Evolutionary conservation across 2,329 filamentous ascomycete species (phyloP).

Genomic region (Emmonsiellopsis sp.): DNA sequence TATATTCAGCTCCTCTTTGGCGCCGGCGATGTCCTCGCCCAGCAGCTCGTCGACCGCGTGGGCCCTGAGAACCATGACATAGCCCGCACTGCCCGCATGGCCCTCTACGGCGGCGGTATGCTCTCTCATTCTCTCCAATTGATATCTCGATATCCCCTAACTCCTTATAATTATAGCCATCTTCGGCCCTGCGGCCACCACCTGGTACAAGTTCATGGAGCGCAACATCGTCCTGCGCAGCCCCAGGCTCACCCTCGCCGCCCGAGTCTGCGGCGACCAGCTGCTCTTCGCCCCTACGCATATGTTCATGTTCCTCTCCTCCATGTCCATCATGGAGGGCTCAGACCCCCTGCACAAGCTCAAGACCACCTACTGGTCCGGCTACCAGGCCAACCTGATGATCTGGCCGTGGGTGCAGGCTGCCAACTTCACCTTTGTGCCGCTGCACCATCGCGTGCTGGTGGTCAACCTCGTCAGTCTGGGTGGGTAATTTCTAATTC

Average conservation of each 20-base stretch:
- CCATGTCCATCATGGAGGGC: slow-evolving; percentile 78
- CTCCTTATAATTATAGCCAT: slow-evolving; percentile 43
- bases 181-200: slow-evolving; percentile 81
- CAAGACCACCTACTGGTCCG: slow-evolving; percentile 58
- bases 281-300: slow-evolving; percentile 74
- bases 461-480: slow-evolving; percentile 76
- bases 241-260: slow-evolving; percentile 60
- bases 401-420: slow-evolving; percentile 81
- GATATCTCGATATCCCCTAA: neutral
- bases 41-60: slow-evolving; percentile 79
- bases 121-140: neutral
- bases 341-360: slow-evolving; percentile 59
- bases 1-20: slow-evolving; percentile 65
- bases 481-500: slow-evolving; percentile 46
- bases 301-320: slow-evolving; percentile 70
- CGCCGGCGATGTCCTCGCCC: slow-evolving; percentile 81
- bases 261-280: slow-evolving; percentile 75
- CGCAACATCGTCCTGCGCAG: slow-evolving; percentile 57
- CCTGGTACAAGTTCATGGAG: slow-evolving; percentile 76
- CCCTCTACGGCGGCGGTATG: slow-evolving; percentile 41
- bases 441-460: slow-evolving; percentile 71
- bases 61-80: slow-evolving; percentile 68
- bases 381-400: slow-evolving; percentile 75
- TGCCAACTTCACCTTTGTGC: slow-evolving; percentile 80
- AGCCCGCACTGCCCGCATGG: slow-evolving; percentile 40